A percentile compares a stretch with the other conserved stretches of the same genome.
These are phyloP conservation scores for Aspergillus udagawae DNA, from an alignment of 2,329 filamentous ascomycete species.

Conservation along the genomic window DNA sequence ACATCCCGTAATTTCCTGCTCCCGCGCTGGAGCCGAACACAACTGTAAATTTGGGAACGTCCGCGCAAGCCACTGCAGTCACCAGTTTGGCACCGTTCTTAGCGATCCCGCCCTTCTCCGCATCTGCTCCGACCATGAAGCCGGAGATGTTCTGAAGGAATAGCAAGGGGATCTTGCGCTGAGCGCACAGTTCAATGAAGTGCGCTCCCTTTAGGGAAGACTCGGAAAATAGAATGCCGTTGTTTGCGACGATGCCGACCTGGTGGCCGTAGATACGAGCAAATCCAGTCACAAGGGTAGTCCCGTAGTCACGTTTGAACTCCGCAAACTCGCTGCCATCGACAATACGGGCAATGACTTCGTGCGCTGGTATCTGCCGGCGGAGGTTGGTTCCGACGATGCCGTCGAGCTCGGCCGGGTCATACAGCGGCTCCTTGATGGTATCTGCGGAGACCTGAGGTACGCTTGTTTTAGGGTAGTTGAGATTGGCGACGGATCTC, in stretches of 20 bases:
- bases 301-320: conserved; percentile 90
- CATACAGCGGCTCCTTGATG: conserved; percentile 74
- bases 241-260: conserved; percentile 92
- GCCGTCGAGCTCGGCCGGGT: conserved; percentile 74
- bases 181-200: conserved; percentile 91
- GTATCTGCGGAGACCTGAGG: conserved; percentile 22
- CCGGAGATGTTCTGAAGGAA: conserved; percentile 97
- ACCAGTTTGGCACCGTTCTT: conserved; percentile 98
- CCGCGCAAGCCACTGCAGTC: conserved; percentile 86
- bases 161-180: conserved; percentile 82
- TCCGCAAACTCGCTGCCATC: conserved; percentile 87
- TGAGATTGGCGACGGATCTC: conserved; percentile 80
- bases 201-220: conserved; percentile 91
- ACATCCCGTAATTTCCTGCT: conserved; percentile 98
- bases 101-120: conserved; percentile 90
- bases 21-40: conserved; percentile 91
- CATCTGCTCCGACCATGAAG: conserved; percentile 95
- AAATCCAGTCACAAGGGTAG: conserved; percentile 87
- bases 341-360: conserved; percentile 88
- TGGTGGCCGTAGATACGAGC: conserved; percentile 83
- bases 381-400: conserved; percentile 89
- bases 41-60: conserved; percentile 95
- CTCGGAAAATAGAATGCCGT: conserved; percentile 88
- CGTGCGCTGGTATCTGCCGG: conserved; percentile 77
- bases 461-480: conserved; percentile 63